Evolutionary conservation across 2,329 filamentous ascomycete genomes (phyloP).

Genomic region (Fonsecaea pugnacius): DNA sequence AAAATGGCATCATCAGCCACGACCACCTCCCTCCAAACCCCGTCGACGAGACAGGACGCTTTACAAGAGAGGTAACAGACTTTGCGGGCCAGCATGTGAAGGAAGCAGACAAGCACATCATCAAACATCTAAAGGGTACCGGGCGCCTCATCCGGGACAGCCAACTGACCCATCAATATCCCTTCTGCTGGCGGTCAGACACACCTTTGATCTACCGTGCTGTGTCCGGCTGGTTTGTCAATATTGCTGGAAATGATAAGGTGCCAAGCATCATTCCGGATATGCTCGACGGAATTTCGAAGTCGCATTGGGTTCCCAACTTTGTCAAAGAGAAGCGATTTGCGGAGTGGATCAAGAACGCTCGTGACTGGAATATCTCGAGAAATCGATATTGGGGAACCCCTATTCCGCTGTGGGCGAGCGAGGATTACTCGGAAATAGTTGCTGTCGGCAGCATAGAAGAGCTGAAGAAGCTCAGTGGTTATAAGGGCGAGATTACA

Average conservation of each 20-base stretch:
- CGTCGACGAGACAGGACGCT: conserved; percentile 78
- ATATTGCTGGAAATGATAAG: conserved; percentile 64
- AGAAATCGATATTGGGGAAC: conserved; percentile 91
- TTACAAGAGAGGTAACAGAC: conserved; percentile 72
- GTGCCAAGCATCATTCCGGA: conserved; percentile 66
- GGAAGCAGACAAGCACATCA: conserved; percentile 83
- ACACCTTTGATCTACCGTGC: conserved; percentile 86
- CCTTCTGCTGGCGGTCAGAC: conserved; percentile 85
- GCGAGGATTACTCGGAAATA: conserved; percentile 78
- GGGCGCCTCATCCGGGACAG: conserved; percentile 78
- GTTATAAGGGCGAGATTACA: conserved; percentile 73
- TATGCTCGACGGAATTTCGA: conserved; percentile 81
- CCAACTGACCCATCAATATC: conserved; percentile 81
- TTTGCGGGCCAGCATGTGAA: conserved; percentile 86
- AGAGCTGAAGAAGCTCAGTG: conserved; percentile 78
- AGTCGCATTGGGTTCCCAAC: conserved; percentile 81
- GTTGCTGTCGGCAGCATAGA: conserved; percentile 79
- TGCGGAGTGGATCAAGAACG: conserved; percentile 80
- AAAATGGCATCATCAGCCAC: conserved; percentile 73
- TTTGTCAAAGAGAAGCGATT: conserved; percentile 88
- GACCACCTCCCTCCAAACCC: conserved; percentile 77
- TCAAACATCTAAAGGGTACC: conserved; percentile 75
- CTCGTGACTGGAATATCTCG: conserved; percentile 87
- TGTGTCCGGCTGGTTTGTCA: conserved; percentile 91
- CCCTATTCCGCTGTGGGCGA: conserved; percentile 82